A percentile compares a stretch with the other conserved stretches of the same genome.
Conservation (phyloP, 192 early-diverging fungal genomes). For the Coemansia sp. region DNA sequence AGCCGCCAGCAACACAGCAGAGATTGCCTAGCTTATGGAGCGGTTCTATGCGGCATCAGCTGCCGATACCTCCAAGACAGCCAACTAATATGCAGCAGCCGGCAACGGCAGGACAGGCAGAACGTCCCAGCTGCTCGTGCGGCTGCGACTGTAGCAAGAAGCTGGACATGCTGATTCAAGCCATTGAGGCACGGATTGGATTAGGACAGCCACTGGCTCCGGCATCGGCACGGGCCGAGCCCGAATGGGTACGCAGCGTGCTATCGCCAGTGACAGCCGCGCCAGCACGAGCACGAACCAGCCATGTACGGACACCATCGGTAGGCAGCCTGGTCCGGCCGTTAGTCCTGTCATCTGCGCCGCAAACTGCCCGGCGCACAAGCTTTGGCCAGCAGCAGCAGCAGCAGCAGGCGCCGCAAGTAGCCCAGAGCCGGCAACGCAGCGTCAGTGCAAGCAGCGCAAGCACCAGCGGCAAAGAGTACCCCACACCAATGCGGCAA, state of each 20-base stretch:
- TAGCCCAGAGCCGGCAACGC: neutral
- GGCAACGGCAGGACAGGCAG: neutral
- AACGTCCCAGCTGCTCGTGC: conserved; percentile 39
- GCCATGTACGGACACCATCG: conserved; percentile 1
- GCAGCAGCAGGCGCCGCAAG: too few relatives aligned
- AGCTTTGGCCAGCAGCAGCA: neutral
- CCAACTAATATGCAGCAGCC: neutral
- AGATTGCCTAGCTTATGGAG: neutral
- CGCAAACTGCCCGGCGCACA: neutral
- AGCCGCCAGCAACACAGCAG: neutral
- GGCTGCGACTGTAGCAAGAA: conserved; percentile 47
- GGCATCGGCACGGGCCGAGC: conserved; percentile 1
- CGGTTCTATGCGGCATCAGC: neutral
- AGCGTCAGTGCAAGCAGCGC: conserved; percentile 5
- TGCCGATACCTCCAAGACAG: neutral
- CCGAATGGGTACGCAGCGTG: conserved; percentile 31
- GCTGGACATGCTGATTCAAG: conserved; percentile 39
- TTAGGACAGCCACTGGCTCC: conserved; percentile 13
- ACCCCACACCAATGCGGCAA: neutral
- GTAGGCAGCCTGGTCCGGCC: neutral
- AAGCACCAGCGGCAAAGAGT: neutral
- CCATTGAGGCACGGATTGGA: conserved; percentile 43
- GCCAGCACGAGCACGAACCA: neutral
- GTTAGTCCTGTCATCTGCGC: neutral
- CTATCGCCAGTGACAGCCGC: conserved; percentile 24